Evolutionary conservation across 768 basidiomycete species (phyloP), one percentile per base, ranked within the genome.

Genomic region (Tubosaeta brunneosetosa): DNA sequence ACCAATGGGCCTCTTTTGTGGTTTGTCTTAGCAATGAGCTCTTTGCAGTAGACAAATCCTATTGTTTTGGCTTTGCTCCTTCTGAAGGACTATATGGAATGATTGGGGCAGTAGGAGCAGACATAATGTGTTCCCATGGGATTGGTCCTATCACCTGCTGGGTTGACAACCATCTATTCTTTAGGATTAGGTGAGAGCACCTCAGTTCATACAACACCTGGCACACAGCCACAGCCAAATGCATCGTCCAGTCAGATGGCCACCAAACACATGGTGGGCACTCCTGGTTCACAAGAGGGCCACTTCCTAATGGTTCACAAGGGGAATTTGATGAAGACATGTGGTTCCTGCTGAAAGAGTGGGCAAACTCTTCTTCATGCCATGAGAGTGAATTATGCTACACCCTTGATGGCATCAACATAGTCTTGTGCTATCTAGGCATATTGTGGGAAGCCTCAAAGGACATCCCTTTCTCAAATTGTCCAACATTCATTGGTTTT

Each of bases 401-500:
- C 33, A 45, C 14, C 11, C 1, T 56, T 7, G 19, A 27, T 0
- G 55, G 56, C 17, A 51, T 59, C 1, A 33, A 59, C 17, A 2
- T 0, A 0, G 4, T 59, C 1, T 56, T 16, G 1, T 1, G 44
- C 8, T 3, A 32, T 0, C 40, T 60, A 1, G 59, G 56, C 0
- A 55, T 60, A 2, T 45, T 41, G 0, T 58, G 54, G 57, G 54
- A 54, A 7, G 3, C 31, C 0, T 32, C 42, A 1, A 58, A 58
- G 26, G 54, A 58, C 36, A 32, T 47, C n/a, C 50, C 40, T 12
- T 58, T 58, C 22, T 14, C 27, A 3, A 12, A 9, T 0, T 17
- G 40, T 3, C 50, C 49, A 0, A 45, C 38, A 1, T 59, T 56
- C 17, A 50, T 59, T 16, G 71, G 75, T 9, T 71, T 75, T 56